A percentile compares a stretch with the other conserved stretches of the same genome.
Conservation (phyloP, 2,329 filamentous ascomycete genomes). For the Simplicillium sp. region DNA sequence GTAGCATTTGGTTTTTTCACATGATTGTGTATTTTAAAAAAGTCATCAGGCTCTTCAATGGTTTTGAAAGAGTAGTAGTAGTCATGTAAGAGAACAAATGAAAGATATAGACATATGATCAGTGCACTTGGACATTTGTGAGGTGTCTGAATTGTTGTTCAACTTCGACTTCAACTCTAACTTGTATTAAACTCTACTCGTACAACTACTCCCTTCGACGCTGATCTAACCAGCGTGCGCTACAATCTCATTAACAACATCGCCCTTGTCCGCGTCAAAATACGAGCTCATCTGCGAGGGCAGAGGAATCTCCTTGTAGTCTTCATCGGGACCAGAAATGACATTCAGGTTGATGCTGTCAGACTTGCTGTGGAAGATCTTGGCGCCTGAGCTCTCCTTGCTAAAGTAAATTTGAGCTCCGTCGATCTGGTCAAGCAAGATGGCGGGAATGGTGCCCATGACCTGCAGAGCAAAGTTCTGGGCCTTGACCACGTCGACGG, state of each 20-base stretch:
- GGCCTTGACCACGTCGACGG: constrained; percentile 91
- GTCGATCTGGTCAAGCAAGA: constrained; percentile 89
- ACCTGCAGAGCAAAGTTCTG: constrained; percentile 93
- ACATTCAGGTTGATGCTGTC: constrained; percentile 81
- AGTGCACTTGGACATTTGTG: no score
- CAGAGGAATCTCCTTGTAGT: constrained; percentile 79
- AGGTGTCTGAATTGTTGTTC: no score
- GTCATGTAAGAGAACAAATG: no score
- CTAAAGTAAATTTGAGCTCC: constrained; percentile 80
- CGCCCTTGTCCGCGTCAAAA: constrained; percentile 59
- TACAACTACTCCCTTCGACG: not conserved
- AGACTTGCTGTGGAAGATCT: constrained; percentile 85
- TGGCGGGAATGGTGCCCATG: constrained; percentile 72
- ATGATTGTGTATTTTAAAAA: not conserved
- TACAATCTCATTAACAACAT: constrained; percentile 86
- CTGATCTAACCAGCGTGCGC: constrained; percentile 68
- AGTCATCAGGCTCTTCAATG: no score
- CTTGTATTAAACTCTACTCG: no score
- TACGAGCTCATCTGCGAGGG: constrained; percentile 84
- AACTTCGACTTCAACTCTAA: no score
- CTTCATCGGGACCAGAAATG: constrained; percentile 58
- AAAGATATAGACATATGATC: no score
- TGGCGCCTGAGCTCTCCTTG: constrained; percentile 66
- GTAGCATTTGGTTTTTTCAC: not conserved
- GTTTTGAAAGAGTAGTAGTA: no score